Percentiles rank a stretch among this genome's conserved stretches.
phyloP scores from a whole-genome alignment of 768 basidiomycete species.

The Lactarius indigo region DNA sequence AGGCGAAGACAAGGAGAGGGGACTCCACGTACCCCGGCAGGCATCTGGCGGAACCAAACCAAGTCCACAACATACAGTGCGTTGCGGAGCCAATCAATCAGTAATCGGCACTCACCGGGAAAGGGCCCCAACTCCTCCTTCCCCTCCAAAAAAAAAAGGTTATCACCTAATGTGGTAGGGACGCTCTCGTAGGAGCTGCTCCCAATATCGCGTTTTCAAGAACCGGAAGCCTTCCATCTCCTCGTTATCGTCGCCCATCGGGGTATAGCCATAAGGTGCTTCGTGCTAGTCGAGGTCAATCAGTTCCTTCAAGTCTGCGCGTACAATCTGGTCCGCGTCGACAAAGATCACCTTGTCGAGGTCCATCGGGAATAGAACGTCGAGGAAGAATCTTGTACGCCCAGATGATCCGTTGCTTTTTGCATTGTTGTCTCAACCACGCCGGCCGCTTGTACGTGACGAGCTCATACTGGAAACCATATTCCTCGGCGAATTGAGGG shows the following conservation, averaged over 20 bases:
- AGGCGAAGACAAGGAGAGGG: neutral
- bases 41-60: slow-evolving; percentile 82
- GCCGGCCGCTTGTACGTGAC: slow-evolving; percentile 99
- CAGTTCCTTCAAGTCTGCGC: slow-evolving; percentile 91
- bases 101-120: too few relatives aligned
- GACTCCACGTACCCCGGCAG: slow-evolving; percentile 50
- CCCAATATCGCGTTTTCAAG: too few relatives aligned
- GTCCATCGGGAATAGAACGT: slow-evolving; percentile 98
- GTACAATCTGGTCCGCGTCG: slow-evolving; percentile 96
- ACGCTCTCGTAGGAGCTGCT: too few relatives aligned
- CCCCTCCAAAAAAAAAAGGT: too few relatives aligned
- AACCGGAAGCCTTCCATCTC: too few relatives aligned
- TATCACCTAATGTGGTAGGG: too few relatives aligned
- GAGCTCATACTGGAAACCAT: slow-evolving; percentile 93
- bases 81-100: too few relatives aligned
- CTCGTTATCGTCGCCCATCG: slow-evolving; percentile 92
- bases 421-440: slow-evolving; percentile 94
- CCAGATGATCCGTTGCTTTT: slow-evolving; percentile 99
- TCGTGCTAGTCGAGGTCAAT: slow-evolving; percentile 91
- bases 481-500: slow-evolving; percentile 86
- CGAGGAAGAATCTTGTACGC: slow-evolving; percentile 99
- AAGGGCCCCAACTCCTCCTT: too few relatives aligned
- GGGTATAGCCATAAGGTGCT: slow-evolving; percentile 92
- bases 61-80: too few relatives aligned
- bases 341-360: slow-evolving; percentile 99